A percentile compares a stretch with the other conserved stretches of the same genome.
Conservation (phyloP, 768 basidiomycete genomes). For the Lentinus tigrinus region DNA sequence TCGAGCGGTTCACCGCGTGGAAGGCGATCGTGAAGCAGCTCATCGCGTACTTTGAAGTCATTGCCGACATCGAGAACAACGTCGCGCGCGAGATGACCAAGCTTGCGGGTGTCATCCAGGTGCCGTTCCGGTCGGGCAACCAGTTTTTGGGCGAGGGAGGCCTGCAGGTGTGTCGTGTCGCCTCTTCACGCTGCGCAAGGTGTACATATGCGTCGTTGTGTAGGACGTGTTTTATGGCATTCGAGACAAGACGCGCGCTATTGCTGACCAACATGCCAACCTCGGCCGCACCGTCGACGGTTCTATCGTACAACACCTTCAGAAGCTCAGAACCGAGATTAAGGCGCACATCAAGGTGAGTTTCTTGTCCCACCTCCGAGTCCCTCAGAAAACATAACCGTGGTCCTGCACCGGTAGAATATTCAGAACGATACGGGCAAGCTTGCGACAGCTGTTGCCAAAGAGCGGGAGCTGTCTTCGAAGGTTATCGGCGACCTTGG, state of each 20-base stretch:
- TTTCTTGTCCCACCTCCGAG: neutral
- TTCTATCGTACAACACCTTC: conserved; percentile 95
- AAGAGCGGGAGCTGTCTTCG: conserved; percentile 87
- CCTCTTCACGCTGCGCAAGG: neutral
- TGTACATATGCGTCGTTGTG: neutral
- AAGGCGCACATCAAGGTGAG: conserved; percentile 94
- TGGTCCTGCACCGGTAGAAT: conserved; percentile 46
- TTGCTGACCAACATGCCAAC: conserved; percentile 96
- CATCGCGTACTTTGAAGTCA: conserved; percentile 84
- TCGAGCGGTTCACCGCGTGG: conserved; percentile 93
- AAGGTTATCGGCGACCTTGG: conserved; percentile 85
- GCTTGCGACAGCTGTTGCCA: conserved; percentile 86
- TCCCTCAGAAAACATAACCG: neutral
- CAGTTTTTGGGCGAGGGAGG: conserved; percentile 99
- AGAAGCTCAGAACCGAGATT: conserved; percentile 92
- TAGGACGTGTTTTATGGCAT: conserved; percentile 92
- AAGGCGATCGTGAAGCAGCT: conserved; percentile 97
- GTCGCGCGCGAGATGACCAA: conserved; percentile 91
- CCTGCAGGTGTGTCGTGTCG: conserved; percentile 56
- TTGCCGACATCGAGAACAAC: conserved; percentile 92
- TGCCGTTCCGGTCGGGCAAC: conserved; percentile 92
- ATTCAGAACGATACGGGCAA: conserved; percentile 96
- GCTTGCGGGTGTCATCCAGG: conserved; percentile 93
- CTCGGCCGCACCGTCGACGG: conserved; percentile 94
- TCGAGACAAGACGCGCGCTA: conserved; percentile 87